Evolutionary conservation across 768 basidiomycete species (phyloP).

Genomic region (Hypholoma sublateritium): DNA sequence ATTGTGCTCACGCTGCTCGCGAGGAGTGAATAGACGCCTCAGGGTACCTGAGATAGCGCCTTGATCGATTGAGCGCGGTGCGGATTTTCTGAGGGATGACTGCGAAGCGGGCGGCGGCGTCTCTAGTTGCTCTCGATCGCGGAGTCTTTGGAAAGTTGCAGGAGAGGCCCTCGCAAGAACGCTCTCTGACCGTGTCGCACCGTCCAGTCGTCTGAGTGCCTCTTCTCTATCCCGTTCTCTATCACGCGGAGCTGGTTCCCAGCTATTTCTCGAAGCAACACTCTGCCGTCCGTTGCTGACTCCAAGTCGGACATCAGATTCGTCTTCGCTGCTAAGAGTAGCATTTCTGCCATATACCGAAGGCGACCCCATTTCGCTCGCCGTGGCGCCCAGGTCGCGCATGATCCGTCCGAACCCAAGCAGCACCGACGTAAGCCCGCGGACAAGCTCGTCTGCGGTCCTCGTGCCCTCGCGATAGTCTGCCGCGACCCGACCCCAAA

Average conservation of each 20-base stretch:
- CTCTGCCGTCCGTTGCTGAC: conserved; percentile 43
- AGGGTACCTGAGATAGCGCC: conserved; percentile 23
- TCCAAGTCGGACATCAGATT: conserved; percentile 25
- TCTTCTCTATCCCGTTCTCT: conserved; percentile 43
- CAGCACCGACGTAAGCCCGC: conserved; percentile 73
- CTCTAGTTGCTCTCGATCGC: conserved; percentile 26
- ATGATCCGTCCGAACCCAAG: conserved; percentile 73
- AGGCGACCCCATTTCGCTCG: conserved; percentile 25
- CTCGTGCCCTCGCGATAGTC: conserved; percentile 73
- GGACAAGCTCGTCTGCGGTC: conserved; percentile 76
- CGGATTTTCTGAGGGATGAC: conserved; percentile 3
- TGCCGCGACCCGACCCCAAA: conserved; percentile 69
- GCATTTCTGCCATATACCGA: conserved; percentile 48
- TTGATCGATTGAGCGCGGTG: not conserved
- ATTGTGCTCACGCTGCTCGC: conserved; percentile 52
- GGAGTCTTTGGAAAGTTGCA: conserved; percentile 26
- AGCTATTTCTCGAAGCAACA: conserved; percentile 58
- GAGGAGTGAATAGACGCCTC: conserved; percentile 56
- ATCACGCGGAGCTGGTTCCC: conserved; percentile 31
- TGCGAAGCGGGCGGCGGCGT: conserved; percentile 24
- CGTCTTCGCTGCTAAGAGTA: conserved; percentile 53
- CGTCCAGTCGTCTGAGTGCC: conserved; percentile 33
- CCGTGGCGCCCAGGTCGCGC: conserved; percentile 46
- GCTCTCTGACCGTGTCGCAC: conserved; percentile 30
- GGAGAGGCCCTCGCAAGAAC: conserved; percentile 36